Percentiles rank a stretch among this genome's conserved stretches.
phyloP scores from a whole-genome alignment of 177 flowering plant species.

The Vitis hybrid region DNA sequence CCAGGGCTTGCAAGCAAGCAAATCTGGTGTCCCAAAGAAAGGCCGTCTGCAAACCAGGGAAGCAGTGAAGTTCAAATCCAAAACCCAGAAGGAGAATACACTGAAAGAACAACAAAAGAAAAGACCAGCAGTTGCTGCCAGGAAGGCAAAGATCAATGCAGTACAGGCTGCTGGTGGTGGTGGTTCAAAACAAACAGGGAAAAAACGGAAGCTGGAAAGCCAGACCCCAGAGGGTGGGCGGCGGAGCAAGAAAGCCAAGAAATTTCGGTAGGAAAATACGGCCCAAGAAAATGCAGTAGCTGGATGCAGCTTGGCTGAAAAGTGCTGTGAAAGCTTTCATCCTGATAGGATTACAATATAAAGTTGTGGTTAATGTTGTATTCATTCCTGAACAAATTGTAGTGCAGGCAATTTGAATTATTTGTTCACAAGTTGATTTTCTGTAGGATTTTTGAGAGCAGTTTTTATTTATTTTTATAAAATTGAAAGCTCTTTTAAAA shows the following conservation, averaged over 20 bases:
- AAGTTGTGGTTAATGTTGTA: too few relatives aligned
- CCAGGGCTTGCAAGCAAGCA: conserved; percentile 82
- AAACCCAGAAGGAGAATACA: conserved; percentile 8
- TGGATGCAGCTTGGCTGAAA: not conserved
- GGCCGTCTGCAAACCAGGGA: conserved; percentile 17
- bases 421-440: too few relatives aligned
- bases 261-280: conserved; percentile 19
- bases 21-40: conserved; percentile 63
- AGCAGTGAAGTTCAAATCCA: conserved; percentile 17
- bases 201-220: conserved; percentile 57
- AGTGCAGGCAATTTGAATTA: too few relatives aligned
- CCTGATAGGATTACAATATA: too few relatives aligned
- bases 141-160: conserved; percentile 54
- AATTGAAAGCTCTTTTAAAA: too few relatives aligned
- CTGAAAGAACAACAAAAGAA: conserved; percentile 35
- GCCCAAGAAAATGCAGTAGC: not conserved
- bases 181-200: conserved; percentile 30
- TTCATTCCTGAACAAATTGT: too few relatives aligned
- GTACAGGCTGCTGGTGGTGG: conserved; percentile 22
- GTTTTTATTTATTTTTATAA: too few relatives aligned
- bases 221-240: conserved; percentile 49
- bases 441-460: too few relatives aligned
- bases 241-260: conserved; percentile 49
- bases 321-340: too few relatives aligned
- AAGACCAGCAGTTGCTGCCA: conserved; percentile 86